Evolutionary conservation across 495 filamentous ascomycete genomes (phyloP), one percentile per base, ranked within the genome.

Genomic region (Xylaria intraflava): DNA sequence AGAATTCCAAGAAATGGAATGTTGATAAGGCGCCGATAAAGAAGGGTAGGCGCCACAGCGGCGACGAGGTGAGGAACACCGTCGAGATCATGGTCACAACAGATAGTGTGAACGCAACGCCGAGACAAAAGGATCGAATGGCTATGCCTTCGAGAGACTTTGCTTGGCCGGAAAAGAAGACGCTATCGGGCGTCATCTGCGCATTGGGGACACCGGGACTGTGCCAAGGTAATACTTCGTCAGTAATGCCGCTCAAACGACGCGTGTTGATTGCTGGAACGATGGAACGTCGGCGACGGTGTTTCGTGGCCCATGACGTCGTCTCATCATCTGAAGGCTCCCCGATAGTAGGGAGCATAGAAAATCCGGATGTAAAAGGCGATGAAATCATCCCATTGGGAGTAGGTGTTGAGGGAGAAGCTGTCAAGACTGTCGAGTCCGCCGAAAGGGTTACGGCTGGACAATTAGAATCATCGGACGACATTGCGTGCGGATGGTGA

Each of bases 1-100:
- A 92, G 77, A 87, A 98, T 71, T 98, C 93, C 69, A 98, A 85
- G 73, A 95, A 95, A 71, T 98, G 93, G 78, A 96, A 96, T 49
- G 86, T 64, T 14, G 84, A 81, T 50, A 98, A 83, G 23, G 82
- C 68, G 42, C 77, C 70, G 62, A 90, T 59, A 73, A 98, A 95
- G 75, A 89, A 85, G 16, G 89, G 83, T 1, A 86, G 65, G 55
- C 93, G 88, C 90, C 91, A 96, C 56, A 91, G 77, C 0, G 79
- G 74, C 24, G 68, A 62, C 24, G 65, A 41, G 26, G 62, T 64
- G 60, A 53, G 65, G 55, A 65, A 44, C 56, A 75, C 56, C 63
- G 74, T 62, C 64, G 58, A 42, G 35, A 70, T 40, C 14, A 80
- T 76, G 3, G 75, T 29, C 19, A 72, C 51, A 7, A 69, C 8